These are phyloP conservation scores for Penium margaritaceum DNA, from an alignment of 139 green algal genomes.

Conservation along the genomic window DNA sequence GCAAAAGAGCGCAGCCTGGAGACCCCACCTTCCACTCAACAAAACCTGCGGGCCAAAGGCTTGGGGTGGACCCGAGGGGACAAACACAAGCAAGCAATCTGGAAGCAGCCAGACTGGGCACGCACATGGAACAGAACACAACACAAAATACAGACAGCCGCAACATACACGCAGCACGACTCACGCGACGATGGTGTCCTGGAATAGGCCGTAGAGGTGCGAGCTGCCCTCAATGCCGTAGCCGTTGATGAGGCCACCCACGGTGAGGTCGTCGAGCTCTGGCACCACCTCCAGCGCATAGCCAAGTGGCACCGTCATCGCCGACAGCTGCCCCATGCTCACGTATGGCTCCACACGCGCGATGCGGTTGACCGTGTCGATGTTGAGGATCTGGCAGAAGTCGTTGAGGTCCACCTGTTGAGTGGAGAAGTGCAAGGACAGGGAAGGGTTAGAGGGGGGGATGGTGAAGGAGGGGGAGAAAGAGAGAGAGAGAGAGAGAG, in stretches of 20 bases:
- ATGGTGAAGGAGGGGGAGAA: neutral
- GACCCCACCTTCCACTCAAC: too few species aligned
- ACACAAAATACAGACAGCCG: too few species aligned
- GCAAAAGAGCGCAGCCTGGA: too few species aligned
- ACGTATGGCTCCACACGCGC: constrained; percentile 23
- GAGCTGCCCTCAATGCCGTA: constrained; percentile 36
- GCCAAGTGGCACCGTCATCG: constrained; percentile 11
- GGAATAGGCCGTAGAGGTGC: constrained; percentile 41
- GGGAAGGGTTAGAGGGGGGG: neutral
- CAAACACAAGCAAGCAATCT: too few species aligned
- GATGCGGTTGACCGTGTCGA: constrained; percentile 16
- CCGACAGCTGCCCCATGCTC: constrained; percentile 26
- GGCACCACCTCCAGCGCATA: constrained; percentile 27
- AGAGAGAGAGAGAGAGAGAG: neutral
- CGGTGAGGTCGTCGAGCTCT: constrained; percentile 38
- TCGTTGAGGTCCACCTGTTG: constrained; percentile 25
- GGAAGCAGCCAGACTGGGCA: too few species aligned
- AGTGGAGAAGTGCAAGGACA: too few species aligned
- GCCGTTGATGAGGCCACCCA: constrained; percentile 40
- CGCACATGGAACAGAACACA: too few species aligned
- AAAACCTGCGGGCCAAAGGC: too few species aligned
- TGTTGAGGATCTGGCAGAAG: constrained; percentile 21
- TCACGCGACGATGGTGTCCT: too few species aligned
- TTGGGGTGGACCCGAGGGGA: too few species aligned
- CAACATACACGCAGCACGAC: too few species aligned